Evolutionary conservation across 371 early-diverging fungal genomes (phyloP).

Genomic region (Rhizopus arrhizus): DNA sequence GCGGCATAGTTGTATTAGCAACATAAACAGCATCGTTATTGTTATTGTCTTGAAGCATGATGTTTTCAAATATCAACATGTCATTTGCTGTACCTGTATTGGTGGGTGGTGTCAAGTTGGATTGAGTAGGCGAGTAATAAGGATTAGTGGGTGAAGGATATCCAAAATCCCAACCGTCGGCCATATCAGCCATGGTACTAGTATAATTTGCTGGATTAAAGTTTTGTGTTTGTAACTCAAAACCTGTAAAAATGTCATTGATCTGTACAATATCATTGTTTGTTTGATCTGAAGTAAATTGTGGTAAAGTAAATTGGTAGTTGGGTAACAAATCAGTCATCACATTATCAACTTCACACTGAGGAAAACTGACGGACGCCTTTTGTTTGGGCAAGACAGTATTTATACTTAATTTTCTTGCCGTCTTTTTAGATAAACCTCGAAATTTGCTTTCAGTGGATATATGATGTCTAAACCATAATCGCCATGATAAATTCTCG

Average conservation of each 20-base stretch:
- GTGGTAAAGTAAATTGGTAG: conserved; percentile 20
- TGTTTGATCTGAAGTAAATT: conserved; percentile 25
- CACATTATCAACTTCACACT: background rate
- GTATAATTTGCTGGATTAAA: background rate
- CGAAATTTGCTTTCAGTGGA: conserved; percentile 36
- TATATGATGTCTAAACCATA: conserved; percentile 73
- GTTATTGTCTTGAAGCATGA: conserved; percentile 3
- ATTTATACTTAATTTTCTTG: conserved; percentile 40
- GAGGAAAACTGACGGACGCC: background rate
- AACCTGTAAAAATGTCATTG: conserved; percentile 28
- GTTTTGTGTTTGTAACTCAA: conserved; percentile 10
- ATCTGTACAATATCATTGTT: conserved; percentile 22
- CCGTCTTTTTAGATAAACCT: conserved; percentile 40
- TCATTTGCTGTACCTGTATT: conserved; percentile 4
- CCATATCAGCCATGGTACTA: conserved; percentile 20
- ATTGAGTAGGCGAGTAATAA: conserved; percentile 22
- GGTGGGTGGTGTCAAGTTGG: conserved; percentile 7
- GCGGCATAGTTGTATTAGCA: conserved; percentile 35
- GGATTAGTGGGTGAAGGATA: conserved; percentile 30
- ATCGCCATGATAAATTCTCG: conserved; percentile 90
- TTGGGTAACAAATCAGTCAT: conserved; percentile 9
- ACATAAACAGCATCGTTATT: conserved; percentile 36
- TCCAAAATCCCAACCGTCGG: conserved; percentile 35
- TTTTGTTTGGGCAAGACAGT: conserved; percentile 4
- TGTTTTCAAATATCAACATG: background rate